phyloP scores from a whole-genome alignment of 2,329 filamentous ascomycete genomes.

The Aspergillus aculeatus region DNA sequence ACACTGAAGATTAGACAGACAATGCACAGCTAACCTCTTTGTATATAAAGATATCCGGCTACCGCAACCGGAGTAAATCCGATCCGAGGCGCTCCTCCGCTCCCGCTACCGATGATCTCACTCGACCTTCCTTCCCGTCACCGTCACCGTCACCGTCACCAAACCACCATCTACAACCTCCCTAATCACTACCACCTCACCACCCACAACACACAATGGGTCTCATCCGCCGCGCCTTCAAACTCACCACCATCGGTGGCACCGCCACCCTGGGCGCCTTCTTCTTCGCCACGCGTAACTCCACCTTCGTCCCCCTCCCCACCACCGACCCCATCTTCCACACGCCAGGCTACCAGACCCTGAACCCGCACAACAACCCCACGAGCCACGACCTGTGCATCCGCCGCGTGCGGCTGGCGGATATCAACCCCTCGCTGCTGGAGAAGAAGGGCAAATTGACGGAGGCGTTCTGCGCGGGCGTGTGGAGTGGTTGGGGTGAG shows the following conservation, averaged over 20 bases:
- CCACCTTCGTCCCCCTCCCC: slow-evolving; percentile 58
- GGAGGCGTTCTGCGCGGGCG: slow-evolving; percentile 65
- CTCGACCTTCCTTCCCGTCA: not conserved
- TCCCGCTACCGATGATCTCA: not conserved
- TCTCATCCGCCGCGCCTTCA: slow-evolving; percentile 47
- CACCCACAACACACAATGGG: slow-evolving; percentile 52
- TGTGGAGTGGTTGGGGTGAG: slow-evolving; percentile 66
- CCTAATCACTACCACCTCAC: too few relatives aligned
- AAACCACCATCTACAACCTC: not conserved
- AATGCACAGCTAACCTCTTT: too few relatives aligned
- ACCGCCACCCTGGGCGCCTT: slow-evolving; percentile 53
- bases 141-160: not conserved
- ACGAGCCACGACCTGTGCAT: slow-evolving; percentile 64
- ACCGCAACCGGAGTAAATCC: not conserved
- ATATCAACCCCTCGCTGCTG: slow-evolving; percentile 65
- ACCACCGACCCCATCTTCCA: slow-evolving; percentile 62
- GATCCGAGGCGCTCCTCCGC: not conserved
- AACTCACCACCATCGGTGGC: slow-evolving; percentile 48
- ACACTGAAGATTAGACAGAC: too few relatives aligned
- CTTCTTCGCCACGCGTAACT: slow-evolving; percentile 56
- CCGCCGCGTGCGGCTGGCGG: slow-evolving; percentile 60
- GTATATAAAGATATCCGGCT: too few relatives aligned
- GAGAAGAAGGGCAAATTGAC: slow-evolving; percentile 61
- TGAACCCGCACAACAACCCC: slow-evolving; percentile 64
- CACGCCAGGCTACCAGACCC: slow-evolving; percentile 55